Percentiles rank a stretch among this genome's conserved stretches.
Evolutionary conservation across 2,329 filamentous ascomycete genomes (phyloP).

Genomic region (Mycosphaerella arachidis): DNA sequence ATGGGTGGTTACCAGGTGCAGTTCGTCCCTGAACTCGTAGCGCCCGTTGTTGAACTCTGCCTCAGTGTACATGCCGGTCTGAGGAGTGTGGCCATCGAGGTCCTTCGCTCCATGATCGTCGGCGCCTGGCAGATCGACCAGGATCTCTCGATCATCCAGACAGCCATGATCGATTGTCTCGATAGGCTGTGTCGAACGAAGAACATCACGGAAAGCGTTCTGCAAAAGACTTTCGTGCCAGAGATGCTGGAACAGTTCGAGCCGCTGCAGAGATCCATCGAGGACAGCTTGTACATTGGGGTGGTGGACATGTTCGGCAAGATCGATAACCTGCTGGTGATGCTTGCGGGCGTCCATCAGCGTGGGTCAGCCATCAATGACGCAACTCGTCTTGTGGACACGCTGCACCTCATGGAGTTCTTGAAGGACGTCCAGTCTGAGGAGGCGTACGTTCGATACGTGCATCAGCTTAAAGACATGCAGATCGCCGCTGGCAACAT

Average conservation of each 20-base stretch:
- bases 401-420: slow-evolving; percentile 89
- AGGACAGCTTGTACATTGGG: slow-evolving; percentile 70
- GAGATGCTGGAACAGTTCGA: slow-evolving; percentile 81
- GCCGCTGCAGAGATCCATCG: slow-evolving; percentile 58
- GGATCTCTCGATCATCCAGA: slow-evolving; percentile 85
- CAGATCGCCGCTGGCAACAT: slow-evolving; percentile 73
- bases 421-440: slow-evolving; percentile 94
- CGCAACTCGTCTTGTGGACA: slow-evolving; percentile 79
- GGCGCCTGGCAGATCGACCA: slow-evolving; percentile 97
- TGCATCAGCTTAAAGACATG: slow-evolving; percentile 79
- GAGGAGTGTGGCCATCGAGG: slow-evolving; percentile 82
- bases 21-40: slow-evolving; percentile 88
- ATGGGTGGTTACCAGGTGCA: slow-evolving; percentile 98
- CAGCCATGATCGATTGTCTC: slow-evolving; percentile 91
- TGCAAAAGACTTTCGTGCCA: slow-evolving; percentile 86
- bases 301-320: slow-evolving; percentile 76
- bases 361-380: slow-evolving; percentile 61
- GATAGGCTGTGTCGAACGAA: slow-evolving; percentile 78
- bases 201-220: slow-evolving; percentile 77
- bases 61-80: slow-evolving; percentile 92
- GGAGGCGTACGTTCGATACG: slow-evolving; percentile 93
- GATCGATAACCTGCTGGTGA: slow-evolving; percentile 83
- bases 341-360: slow-evolving; percentile 84
- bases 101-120: slow-evolving; percentile 95
- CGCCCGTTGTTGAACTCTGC: slow-evolving; percentile 87